Conservation (phyloP, 2,329 filamentous ascomycete species). For the Cadophora malorum region DNA sequence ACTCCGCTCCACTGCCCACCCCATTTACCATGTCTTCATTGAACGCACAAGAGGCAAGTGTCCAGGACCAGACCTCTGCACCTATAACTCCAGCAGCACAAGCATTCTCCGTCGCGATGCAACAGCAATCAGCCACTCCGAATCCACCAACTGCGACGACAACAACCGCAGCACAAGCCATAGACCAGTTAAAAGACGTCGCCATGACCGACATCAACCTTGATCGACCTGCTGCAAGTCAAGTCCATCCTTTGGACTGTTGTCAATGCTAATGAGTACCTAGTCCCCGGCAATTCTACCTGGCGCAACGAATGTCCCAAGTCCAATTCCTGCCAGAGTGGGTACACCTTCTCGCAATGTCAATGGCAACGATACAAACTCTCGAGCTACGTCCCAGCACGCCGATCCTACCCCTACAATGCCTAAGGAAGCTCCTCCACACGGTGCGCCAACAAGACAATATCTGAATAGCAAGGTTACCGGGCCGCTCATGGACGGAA, state of each 20-base stretch:
- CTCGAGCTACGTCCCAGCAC: slow-evolving; percentile 62
- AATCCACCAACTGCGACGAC: slow-evolving; percentile 20
- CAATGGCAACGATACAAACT: slow-evolving; percentile 50
- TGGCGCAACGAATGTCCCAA: slow-evolving; percentile 38
- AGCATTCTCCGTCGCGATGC: slow-evolving; percentile 40
- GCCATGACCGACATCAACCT: slow-evolving; percentile 42
- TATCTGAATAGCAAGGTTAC: slow-evolving; percentile 78
- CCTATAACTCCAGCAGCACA: slow-evolving; percentile 40
- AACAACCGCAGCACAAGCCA: slow-evolving; percentile 28
- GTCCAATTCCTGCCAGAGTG: slow-evolving; percentile 48
- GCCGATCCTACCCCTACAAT: slow-evolving; percentile 59
- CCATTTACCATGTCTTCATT: slow-evolving; percentile 5
- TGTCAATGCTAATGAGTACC: slow-evolving; percentile 24
- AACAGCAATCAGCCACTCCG: slow-evolving; percentile 36
- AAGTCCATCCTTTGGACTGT: neutral
- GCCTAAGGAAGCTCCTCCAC: slow-evolving; percentile 64
- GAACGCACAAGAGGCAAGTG: slow-evolving; percentile 13
- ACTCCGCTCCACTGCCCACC: too few species aligned
- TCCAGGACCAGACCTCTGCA: slow-evolving; percentile 27
- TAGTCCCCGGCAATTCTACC: slow-evolving; percentile 39
- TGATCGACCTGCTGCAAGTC: slow-evolving; percentile 37
- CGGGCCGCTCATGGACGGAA: slow-evolving; percentile 71
- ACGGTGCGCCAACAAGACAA: slow-evolving; percentile 72
- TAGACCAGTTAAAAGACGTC: slow-evolving; percentile 35
- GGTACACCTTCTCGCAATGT: slow-evolving; percentile 55